Conservation (phyloP, 1,139 yeast species). For the Waltiozyma sp. region DNA sequence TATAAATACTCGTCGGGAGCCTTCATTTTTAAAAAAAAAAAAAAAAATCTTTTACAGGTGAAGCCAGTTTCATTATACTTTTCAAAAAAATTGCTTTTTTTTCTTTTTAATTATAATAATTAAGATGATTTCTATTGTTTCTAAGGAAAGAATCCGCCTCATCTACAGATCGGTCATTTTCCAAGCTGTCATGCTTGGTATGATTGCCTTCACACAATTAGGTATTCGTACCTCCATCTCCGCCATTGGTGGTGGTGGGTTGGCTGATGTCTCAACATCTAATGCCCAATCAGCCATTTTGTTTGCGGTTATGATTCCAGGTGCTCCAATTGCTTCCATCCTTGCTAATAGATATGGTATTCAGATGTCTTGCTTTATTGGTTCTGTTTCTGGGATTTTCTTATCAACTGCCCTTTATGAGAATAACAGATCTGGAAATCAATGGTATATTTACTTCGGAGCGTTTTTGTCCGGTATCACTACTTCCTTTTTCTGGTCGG, state of each 20-base stretch:
- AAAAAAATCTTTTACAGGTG: too few relatives aligned
- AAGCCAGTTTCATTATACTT: too few relatives aligned
- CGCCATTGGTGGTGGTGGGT: slow-evolving; percentile 18
- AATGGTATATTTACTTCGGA: slow-evolving; percentile 16
- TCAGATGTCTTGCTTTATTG: slow-evolving; percentile 25
- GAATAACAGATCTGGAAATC: slow-evolving; percentile 16
- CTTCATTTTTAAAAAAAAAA: too few relatives aligned
- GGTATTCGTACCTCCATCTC: slow-evolving; percentile 15
- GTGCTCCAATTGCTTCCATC: slow-evolving; percentile 12
- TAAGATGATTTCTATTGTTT: too few relatives aligned
- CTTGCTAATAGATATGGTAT: slow-evolving; percentile 35
- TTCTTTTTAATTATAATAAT: too few relatives aligned
- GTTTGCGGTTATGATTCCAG: slow-evolving; percentile 3
- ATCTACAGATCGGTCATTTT: slow-evolving; percentile 1
- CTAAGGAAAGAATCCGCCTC: too few relatives aligned
- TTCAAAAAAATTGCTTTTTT: too few relatives aligned
- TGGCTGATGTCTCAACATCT: slow-evolving; percentile 2
- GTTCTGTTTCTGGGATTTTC: slow-evolving; percentile 15
- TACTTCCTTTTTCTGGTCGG: slow-evolving; percentile 17
- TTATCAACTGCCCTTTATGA: slow-evolving; percentile 17
- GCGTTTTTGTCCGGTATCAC: slow-evolving; percentile 13
- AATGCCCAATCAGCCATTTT: slow-evolving; percentile 14
- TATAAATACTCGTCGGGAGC: too few relatives aligned
- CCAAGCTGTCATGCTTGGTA: slow-evolving; percentile 16
- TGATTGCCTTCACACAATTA: slow-evolving; percentile 16